Percentiles rank a stretch among this genome's conserved stretches.
Evolutionary conservation across 2,329 filamentous ascomycete species (phyloP).

Genomic region (Aspergillus jensenii): DNA sequence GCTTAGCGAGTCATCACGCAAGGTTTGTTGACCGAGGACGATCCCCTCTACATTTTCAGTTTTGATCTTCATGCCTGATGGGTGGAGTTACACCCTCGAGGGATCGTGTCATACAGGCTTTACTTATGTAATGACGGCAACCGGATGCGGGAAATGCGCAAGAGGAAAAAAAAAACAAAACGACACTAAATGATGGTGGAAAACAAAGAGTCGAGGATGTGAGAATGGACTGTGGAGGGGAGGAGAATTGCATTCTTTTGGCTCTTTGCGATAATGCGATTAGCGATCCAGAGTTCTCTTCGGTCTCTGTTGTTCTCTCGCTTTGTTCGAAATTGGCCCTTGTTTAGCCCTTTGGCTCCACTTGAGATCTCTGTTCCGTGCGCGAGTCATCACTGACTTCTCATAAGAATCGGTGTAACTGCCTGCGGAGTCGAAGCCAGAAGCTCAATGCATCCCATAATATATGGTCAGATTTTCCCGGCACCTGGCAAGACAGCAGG

Average conservation of each 20-base stretch:
- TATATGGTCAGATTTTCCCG: neutral
- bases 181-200: neutral
- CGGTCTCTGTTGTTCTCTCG: neutral
- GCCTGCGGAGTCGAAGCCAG: neutral
- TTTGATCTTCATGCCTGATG: constrained; percentile 6
- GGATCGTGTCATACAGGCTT: constrained; percentile 11
- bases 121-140: neutral
- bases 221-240: neutral
- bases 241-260: constrained; percentile 6
- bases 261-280: neutral
- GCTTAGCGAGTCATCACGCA: constrained; percentile 5
- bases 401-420: neutral
- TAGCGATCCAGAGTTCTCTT: neutral
- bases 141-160: constrained; percentile 4
- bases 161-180: neutral
- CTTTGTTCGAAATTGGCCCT: neutral
- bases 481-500: neutral
- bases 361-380: neutral
- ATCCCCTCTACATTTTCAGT: constrained; percentile 9
- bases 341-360: neutral
- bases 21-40: constrained; percentile 10
- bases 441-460: neutral
- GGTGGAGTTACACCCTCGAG: constrained; percentile 10
- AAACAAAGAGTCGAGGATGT: neutral
- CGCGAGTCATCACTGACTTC: neutral